Percentiles rank a stretch among this genome's conserved stretches.
phyloP scores from a whole-genome alignment of 2,329 filamentous ascomycete species.

The Aureobasidium pullulans region DNA sequence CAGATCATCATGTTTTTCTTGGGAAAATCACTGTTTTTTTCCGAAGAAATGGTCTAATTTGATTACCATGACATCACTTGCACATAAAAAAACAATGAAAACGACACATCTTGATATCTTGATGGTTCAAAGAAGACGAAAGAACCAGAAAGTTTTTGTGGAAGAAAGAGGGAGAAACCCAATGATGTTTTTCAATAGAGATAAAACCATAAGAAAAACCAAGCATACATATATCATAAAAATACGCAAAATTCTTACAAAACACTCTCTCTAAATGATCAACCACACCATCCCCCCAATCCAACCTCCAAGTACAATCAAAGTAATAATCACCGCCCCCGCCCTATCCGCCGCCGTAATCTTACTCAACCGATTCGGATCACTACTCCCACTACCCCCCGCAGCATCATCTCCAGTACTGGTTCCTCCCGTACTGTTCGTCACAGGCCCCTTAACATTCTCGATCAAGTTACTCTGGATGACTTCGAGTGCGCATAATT shows the following conservation, averaged over 20 bases:
- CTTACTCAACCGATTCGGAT: slow-evolving; percentile 24
- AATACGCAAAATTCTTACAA: no score
- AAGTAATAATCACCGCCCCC: slow-evolving; percentile 60
- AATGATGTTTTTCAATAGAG: no score
- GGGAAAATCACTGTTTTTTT: no score
- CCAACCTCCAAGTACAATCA: slow-evolving; percentile 48
- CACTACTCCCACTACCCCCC: slow-evolving; percentile 25
- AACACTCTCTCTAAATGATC: neutral
- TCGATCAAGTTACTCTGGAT: slow-evolving; percentile 36
- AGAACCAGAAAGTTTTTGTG: no score
- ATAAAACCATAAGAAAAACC: no score
- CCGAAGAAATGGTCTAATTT: no score
- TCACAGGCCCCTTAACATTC: slow-evolving; percentile 34
- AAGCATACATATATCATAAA: neutral
- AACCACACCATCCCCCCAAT: slow-evolving; percentile 38
- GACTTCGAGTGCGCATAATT: slow-evolving; percentile 46
- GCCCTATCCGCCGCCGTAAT: slow-evolving; percentile 57
- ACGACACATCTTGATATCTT: no score
- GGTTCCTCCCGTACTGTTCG: slow-evolving; percentile 48
- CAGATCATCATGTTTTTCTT: no score
- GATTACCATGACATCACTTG: no score
- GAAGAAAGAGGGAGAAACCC: no score
- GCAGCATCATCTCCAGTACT: slow-evolving; percentile 39
- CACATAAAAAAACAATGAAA: no score
- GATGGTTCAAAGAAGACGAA: no score